Base-by-base conservation (phyloP, 352 stramenopile genomes). In the Phytophthora pinifolia region DNA sequence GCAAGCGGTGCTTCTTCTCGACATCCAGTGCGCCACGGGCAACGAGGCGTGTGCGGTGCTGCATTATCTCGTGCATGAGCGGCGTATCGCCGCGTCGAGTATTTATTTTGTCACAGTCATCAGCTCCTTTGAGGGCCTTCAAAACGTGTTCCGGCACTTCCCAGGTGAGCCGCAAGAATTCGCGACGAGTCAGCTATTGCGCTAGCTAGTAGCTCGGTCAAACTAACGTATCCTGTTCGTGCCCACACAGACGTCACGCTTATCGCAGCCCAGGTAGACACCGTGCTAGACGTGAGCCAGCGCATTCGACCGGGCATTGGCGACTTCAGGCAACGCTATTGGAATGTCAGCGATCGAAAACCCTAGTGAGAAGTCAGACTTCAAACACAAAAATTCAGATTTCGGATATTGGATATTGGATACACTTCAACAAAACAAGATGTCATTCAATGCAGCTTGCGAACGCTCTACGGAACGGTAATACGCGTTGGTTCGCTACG, bases 31-130 rank as follows among this genome's bases (percentile, higher is more conserved):
- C 36, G 49, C 60, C 2, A 89, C 74, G 14, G 78, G 78, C 14
- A 55, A 65, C 5, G 54, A 69, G 14, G 69, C 70, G 9, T 75
- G 65, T 12, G 55, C 63, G 14, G 75, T 60, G 2, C 36, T 88
- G n/a, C 33, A 69, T 17, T 61, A 79, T 36, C 72, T 88, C 8
- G 52, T 82, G 4, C 42, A 50, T 8, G 46, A 68, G 6, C 53
- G 27, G 8, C 50, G 60, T 18, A 51, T 86, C 10, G 35, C 41
- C 5, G 52, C 65, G 7, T 57, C 54, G 6, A 66, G 29, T 59
- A 84, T 89, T 65, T 86, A 84, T 67, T 77, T 83, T 41, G 67
- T 79, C 42, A 72, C 72, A 2, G 43, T 87, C 17, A 73, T 79
- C 33, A 79, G 62, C 46, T 70, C 74, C 1, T 53, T 73, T 7